These are phyloP conservation scores for Dentipellis sp. DNA, from an alignment of 768 basidiomycete species.

Conservation along the genomic window DNA sequence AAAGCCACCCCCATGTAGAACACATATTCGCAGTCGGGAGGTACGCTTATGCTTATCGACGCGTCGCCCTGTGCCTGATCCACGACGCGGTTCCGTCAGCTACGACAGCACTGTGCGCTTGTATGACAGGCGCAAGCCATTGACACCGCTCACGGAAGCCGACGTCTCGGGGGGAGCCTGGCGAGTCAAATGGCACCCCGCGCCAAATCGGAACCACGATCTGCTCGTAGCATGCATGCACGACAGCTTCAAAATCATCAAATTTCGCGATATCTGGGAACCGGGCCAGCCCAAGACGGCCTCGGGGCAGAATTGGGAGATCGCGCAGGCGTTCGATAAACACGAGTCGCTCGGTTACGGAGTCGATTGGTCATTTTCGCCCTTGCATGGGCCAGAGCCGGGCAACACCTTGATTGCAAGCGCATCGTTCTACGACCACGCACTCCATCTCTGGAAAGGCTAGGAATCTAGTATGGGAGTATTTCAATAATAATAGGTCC, in stretches of 20 bases:
- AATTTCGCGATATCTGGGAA: constrained; percentile 25
- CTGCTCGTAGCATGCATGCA: constrained; percentile 97
- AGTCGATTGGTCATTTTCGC: constrained; percentile 71
- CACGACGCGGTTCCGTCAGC: constrained; percentile 30
- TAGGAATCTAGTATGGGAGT: not conserved
- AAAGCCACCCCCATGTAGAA: constrained; percentile 72
- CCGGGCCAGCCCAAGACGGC: constrained; percentile 1
- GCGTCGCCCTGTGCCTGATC: not conserved
- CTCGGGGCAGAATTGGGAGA: constrained; percentile 20
- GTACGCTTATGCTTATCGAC: constrained; percentile 28
- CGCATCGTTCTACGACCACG: constrained; percentile 94
- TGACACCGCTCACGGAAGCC: constrained; percentile 43
- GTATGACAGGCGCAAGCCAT: constrained; percentile 72
- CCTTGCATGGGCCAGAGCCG: constrained; percentile 18
- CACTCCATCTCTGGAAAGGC: constrained; percentile 67
- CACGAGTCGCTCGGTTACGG: constrained; percentile 89
- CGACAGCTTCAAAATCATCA: constrained; percentile 85
- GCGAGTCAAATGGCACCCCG: constrained; percentile 95
- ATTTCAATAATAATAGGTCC: too few relatives aligned
- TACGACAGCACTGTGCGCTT: constrained; percentile 77
- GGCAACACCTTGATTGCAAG: constrained; percentile 56
- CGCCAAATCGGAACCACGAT: constrained; percentile 50
- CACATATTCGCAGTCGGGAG: constrained; percentile 87
- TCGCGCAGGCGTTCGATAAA: constrained; percentile 54
- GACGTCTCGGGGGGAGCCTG: constrained; percentile 89